Conservation (phyloP, 345 rosid genomes). For the Corchorus capsularis region DNA sequence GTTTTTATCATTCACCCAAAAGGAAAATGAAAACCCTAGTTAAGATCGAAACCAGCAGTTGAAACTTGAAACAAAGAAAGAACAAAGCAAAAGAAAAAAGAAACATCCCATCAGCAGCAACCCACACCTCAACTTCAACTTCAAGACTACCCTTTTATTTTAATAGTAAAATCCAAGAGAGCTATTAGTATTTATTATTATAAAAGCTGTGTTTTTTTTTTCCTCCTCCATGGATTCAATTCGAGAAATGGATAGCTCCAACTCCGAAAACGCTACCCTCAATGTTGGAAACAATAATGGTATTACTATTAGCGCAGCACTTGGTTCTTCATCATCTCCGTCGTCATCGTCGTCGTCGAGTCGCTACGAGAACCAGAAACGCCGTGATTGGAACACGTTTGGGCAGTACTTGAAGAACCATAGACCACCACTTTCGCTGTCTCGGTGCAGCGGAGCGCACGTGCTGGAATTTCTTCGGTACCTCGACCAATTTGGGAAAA, state of each 20-base stretch:
- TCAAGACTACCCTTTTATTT: neutral
- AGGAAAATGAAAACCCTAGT: slow-evolving; percentile 23
- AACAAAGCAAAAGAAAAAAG: neutral
- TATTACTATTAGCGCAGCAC: neutral
- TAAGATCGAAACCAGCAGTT: neutral
- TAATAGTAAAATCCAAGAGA: neutral
- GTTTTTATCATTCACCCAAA: neutral
- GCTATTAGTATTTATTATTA: neutral
- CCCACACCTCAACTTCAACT: neutral
- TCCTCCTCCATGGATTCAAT: slow-evolving; percentile 27
- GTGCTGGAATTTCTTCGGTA: slow-evolving; percentile 75
- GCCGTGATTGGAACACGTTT: slow-evolving; percentile 80
- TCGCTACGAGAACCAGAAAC: slow-evolving; percentile 75
- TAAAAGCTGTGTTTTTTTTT: neutral
- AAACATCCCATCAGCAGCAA: neutral
- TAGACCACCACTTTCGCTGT: slow-evolving; percentile 57
- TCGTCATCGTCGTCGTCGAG: slow-evolving; percentile 41
- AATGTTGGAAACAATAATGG: neutral
- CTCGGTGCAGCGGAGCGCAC: slow-evolving; percentile 68
- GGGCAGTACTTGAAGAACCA: slow-evolving; percentile 66
- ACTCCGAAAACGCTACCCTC: slow-evolving; percentile 1
- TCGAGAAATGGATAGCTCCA: slow-evolving; percentile 26
- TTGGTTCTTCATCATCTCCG: slow-evolving; percentile 19
- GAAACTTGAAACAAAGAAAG: too few species aligned
- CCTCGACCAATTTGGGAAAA: slow-evolving; percentile 72